These are phyloP conservation scores for Pogostemon cablin DNA, from an alignment of 257 asterid genomes.

Conservation along the genomic window DNA sequence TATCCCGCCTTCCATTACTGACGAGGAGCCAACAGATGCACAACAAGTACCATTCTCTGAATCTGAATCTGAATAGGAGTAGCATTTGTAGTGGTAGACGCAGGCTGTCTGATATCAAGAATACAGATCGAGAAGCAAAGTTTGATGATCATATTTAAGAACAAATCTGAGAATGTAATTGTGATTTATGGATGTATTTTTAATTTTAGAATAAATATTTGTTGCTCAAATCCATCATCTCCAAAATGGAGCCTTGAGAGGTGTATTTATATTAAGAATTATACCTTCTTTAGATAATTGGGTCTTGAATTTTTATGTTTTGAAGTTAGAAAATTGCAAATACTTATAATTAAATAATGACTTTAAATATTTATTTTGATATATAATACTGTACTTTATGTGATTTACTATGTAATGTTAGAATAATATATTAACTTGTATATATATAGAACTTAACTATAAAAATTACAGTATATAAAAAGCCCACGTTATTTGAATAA, in stretches of 20 bases:
- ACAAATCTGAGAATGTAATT: not conserved
- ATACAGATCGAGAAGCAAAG: not conserved
- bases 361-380: too few relatives aligned
- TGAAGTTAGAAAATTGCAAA: too few relatives aligned
- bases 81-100: conserved; percentile 8
- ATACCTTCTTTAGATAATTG: too few relatives aligned
- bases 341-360: too few relatives aligned
- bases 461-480: too few relatives aligned
- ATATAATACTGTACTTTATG: too few relatives aligned
- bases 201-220: not conserved
- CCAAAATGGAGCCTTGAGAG: not conserved
- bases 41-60: conserved; percentile 59
- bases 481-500: too few relatives aligned
- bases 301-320: too few relatives aligned
- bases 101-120: not conserved
- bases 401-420: too few relatives aligned
- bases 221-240: not conserved
- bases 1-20: conserved; percentile 76
- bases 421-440: too few relatives aligned
- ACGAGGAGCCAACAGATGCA: conserved; percentile 66
- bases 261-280: not conserved
- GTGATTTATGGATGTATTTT: not conserved
- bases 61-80: conserved; percentile 66
- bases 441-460: too few relatives aligned
- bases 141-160: not conserved